Conservation (phyloP, 2,329 filamentous ascomycete species). For the Fusarium agapanthi region DNA sequence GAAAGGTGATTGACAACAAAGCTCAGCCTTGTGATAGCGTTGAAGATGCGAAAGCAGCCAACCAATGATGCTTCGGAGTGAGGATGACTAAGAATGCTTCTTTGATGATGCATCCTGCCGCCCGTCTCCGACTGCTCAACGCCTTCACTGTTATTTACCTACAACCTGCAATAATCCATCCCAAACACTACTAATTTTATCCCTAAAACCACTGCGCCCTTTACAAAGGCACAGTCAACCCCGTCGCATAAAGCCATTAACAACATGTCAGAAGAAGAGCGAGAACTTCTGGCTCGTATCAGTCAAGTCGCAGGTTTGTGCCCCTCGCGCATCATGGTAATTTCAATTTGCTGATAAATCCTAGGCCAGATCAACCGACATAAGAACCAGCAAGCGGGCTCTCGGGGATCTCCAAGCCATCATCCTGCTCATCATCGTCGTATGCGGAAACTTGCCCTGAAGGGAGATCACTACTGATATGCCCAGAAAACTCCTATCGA, state of each 20-base stretch:
- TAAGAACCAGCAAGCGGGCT: slow-evolving; percentile 69
- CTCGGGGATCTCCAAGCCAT: slow-evolving; percentile 42
- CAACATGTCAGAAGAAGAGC: slow-evolving; percentile 60
- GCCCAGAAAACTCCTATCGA: slow-evolving; percentile 46
- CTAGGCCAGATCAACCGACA: slow-evolving; percentile 82
- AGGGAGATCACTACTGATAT: slow-evolving; percentile 11
- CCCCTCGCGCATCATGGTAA: slow-evolving; percentile 9
- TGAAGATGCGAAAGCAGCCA: background rate
- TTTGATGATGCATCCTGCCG: slow-evolving; percentile 31
- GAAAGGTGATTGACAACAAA: slow-evolving; percentile 4
- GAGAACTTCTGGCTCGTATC: slow-evolving; percentile 64
- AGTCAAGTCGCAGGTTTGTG: slow-evolving; percentile 59
- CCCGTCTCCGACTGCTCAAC: background rate
- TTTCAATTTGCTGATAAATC: slow-evolving; percentile 35
- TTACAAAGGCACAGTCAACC: background rate
- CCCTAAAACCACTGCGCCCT: background rate
- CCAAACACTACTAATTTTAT: slow-evolving; percentile 3
- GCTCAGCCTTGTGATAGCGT: slow-evolving; percentile 37
- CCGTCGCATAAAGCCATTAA: background rate
- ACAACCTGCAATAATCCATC: background rate
- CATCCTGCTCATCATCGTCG: slow-evolving; percentile 47
- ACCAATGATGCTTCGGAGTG: slow-evolving; percentile 27
- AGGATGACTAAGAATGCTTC: slow-evolving; percentile 36
- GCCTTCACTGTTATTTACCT: background rate
- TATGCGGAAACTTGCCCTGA: slow-evolving; percentile 40